phyloP scores from a whole-genome alignment of 2,329 filamentous ascomycete genomes.

The Aureobasidium subglaciale region DNA sequence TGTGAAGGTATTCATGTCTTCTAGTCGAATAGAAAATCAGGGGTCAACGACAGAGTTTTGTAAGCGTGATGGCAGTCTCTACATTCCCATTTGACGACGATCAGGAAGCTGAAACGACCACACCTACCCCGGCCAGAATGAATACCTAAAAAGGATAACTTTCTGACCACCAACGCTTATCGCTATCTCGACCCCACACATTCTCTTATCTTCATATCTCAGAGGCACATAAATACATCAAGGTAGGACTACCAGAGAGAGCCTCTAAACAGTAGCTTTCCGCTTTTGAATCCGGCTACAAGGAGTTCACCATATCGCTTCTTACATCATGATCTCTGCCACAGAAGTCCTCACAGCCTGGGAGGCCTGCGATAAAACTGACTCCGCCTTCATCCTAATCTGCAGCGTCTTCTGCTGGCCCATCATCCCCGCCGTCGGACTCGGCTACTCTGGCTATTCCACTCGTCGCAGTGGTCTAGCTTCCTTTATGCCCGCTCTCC shows the following conservation, averaged over 20 bases:
- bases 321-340: background rate
- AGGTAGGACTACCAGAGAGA: no score
- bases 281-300: no score
- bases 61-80: background rate
- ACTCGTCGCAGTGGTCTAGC: slow-evolving; percentile 42
- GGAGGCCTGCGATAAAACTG: slow-evolving; percentile 45
- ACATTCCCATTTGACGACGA: background rate
- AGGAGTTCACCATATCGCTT: no score
- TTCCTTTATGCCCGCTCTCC: slow-evolving; percentile 43
- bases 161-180: slow-evolving; percentile 5
- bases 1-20: no score
- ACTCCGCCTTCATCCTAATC: slow-evolving; percentile 45
- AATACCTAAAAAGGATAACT: background rate
- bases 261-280: background rate
- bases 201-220: background rate
- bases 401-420: slow-evolving; percentile 47
- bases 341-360: slow-evolving; percentile 11
- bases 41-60: background rate
- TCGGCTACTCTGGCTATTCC: slow-evolving; percentile 45
- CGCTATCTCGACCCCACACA: slow-evolving; percentile 4
- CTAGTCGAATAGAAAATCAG: no score
- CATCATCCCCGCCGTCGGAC: slow-evolving; percentile 46
- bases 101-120: background rate
- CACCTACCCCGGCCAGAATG: background rate
- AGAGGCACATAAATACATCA: background rate